These are phyloP conservation scores for Euphorbia corollata DNA, from an alignment of 441 rosid genomes.

Conservation along the genomic window DNA sequence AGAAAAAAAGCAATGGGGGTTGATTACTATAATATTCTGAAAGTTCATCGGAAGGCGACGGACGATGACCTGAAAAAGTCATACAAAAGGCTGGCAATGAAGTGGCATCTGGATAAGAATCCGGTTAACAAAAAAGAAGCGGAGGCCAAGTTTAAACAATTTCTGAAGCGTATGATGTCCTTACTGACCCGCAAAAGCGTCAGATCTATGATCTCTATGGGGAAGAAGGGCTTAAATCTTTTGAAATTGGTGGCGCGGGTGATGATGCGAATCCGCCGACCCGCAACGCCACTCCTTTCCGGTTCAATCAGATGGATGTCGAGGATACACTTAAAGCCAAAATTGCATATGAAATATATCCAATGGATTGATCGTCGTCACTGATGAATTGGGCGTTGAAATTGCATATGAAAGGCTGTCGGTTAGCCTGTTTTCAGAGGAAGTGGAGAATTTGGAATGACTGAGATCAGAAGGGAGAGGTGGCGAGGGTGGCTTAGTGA, in stretches of 20 bases:
- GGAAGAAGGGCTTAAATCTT: slow-evolving; percentile 50
- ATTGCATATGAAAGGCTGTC: too few relatives aligned
- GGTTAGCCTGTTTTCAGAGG: too few relatives aligned
- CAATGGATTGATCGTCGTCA: too few relatives aligned
- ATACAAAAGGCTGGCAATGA: slow-evolving; percentile 63
- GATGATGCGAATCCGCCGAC: slow-evolving; percentile 9
- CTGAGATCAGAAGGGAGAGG: too few relatives aligned
- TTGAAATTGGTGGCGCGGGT: slow-evolving; percentile 27
- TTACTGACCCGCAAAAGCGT: slow-evolving; percentile 62
- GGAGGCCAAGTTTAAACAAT: slow-evolving; percentile 74
- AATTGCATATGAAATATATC: too few relatives aligned
- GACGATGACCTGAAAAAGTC: slow-evolving; percentile 70
- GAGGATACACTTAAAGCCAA: too few relatives aligned
- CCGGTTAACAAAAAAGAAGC: slow-evolving; percentile 57
- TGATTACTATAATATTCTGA: slow-evolving; percentile 69
- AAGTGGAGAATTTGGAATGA: too few relatives aligned
- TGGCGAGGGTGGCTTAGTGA: too few relatives aligned
- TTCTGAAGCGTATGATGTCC: slow-evolving; percentile 71
- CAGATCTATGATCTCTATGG: slow-evolving; percentile 79
- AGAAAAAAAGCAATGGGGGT: slow-evolving; percentile 41
- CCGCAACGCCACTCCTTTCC: slow-evolving; percentile 21
- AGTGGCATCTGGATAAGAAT: slow-evolving; percentile 88
- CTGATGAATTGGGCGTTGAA: too few relatives aligned
- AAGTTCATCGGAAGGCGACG: slow-evolving; percentile 43
- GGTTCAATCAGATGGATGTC: slow-evolving; percentile 43